Base-by-base conservation (phyloP, 129 eudicot genomes). In the Erigeron canadensis region DNA sequence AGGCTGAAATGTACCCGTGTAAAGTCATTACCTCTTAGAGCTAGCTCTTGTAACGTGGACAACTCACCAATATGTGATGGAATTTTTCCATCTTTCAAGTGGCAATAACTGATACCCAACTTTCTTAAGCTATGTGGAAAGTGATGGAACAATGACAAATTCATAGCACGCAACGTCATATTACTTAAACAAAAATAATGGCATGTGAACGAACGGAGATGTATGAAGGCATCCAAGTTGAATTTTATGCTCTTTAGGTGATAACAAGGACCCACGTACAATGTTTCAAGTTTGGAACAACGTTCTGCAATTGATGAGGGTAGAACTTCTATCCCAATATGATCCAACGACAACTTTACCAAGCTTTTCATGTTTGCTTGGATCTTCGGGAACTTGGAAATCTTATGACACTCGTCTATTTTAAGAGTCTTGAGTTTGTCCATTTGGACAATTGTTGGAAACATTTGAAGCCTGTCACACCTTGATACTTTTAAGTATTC, bases 341-440 rank as follows among this genome's bases (percentile, higher is more conserved):
- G 0, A 0, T 0, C 0, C 18, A 59, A 59, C 23, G 6, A 3
- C 18, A 59, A 59, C 1, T 1, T 2, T 59, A 3, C 18, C 40
- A 59, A 34, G 42, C 17, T 65, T 16, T 65, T 6, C 70, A 65
- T 42, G n/a, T 21, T 10, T 18, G 12, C 0, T 65, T 2, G 18
- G 70, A 65, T 43, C 13, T 5, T n/a, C 19, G 70, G 28, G 34
- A 41, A 7, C 28, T 64, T 5, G 5, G 41, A 18, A 18, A 40
- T 0, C 0, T 0, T 1, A 1, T 4, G 0, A 34, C 17, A 10
- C 0, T 0, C 0, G 0, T 7, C 0, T 7, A 66, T 4, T 5
- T 0, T 0, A 66, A 66, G 41, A 21, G 7, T 43, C 53, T 65
- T 19, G 13, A 65, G 71, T 21, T 22, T 3, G 13, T 1, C 5